Base-by-base conservation (phyloP, 2,329 filamentous ascomycete species). In the Clarireedia monteithiana region DNA sequence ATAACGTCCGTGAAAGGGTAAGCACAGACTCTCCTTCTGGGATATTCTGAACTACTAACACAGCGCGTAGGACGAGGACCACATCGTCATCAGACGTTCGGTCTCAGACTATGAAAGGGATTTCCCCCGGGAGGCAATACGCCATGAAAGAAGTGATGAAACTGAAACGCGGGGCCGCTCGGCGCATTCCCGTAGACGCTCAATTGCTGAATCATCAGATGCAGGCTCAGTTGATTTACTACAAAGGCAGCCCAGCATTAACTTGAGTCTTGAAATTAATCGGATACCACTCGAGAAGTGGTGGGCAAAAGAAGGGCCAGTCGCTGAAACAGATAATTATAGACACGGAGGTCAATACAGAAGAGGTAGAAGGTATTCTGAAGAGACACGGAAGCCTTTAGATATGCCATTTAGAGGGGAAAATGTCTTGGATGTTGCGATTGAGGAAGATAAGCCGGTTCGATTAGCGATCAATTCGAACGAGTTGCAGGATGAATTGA, bases 21-120 rank as follows among this genome's bases (percentile, higher is more conserved):
- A 26, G 15, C 50, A 12, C 10, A 34, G 27, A 34, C 10, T 34
- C 30, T 34, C 27, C 10, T 34, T 34, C 10, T 10, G 23, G n/a
- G 2, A 17, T 14, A 5, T 12, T 17, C 1, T 5, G 15, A 6
- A 9, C 5, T 6, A 4, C 15, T 42, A 2, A 17, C 24, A 15
- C 14, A 12, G 15, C 7, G 1, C 9, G 20, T 62, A 83, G 76
- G 84, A 91, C 64, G 77, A 81, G 14, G 82, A 86, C 47, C 91
- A 83, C 62, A 74, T 91, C 53, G 70, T 91, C 58, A 86, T 91
- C 71, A 88, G 86, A 71, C 77, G 83, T 55, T 88, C 82, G 82
- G 82, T 91, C 53, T 79, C 82, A 3, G 83, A 89, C 62, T 79
- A 81, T 59, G 81, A 89, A 67, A 87, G 89, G 65, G 80, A 89